Base-by-base conservation (phyloP, 148 eudicot genomes). In the Rhododendron molle region DNA sequence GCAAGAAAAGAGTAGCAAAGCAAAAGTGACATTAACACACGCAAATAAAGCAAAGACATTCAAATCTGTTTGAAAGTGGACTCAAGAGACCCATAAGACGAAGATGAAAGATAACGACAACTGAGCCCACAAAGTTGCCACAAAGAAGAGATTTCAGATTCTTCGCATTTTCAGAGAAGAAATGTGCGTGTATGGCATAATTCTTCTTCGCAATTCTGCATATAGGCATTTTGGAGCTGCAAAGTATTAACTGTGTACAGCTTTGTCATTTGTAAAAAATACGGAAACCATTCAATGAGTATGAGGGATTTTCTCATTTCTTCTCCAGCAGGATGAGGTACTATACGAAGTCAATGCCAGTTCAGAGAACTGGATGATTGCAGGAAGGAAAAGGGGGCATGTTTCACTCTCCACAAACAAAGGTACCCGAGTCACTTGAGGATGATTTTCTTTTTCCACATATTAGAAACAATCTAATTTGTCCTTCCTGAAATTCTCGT, bases 281-380 rank as follows among this genome's bases (percentile, higher is more conserved):
- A 13, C 5, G 14, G 5, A 52, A 72, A 47, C 49, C 23, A 47
- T 32, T 84, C 18, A 0, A 20, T 78, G 44, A 40, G 23, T 78
- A 9, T 76, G 6, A 72, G 15, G 21, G 7, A 13, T 43, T 26
- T 58, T 81, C 30, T n/a, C 83, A 44, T 67, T 84, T 82, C 46
- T 73, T 77, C 26, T 85, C 76, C 85, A 71, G 52, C 91, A 94
- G 93, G 91, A 94, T 85, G 98, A 95, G 88, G 93, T 97, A 34
- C 88, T 93, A 56, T 97, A 95, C 76, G 98, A 97, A 93, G 93
- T 97, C 26, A 87, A 92, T 86, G 99, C 97, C 47, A 95, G 93
- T 92, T 86, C 98, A 32, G 98, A 94, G 81, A 93, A 93, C 91
- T 97, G 99, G 99, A 97, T 97, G 99, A 91, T 97, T 83, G 99